Percentiles rank a stretch among this genome's conserved stretches.
Conservation (phyloP, 495 filamentous ascomycete genomes). For the Filosporella fistucella region DNA sequence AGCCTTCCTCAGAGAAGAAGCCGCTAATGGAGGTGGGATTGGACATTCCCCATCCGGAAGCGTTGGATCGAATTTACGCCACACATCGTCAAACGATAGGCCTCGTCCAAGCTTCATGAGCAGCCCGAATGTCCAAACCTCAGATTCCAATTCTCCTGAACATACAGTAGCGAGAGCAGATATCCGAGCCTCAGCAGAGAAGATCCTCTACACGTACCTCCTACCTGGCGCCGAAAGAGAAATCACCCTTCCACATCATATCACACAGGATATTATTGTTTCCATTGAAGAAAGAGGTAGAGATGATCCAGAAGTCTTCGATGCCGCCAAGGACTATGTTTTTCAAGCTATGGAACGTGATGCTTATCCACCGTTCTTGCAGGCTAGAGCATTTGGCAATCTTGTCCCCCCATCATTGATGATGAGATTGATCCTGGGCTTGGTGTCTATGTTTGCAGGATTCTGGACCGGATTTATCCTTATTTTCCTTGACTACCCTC, state of each 20-base stretch:
- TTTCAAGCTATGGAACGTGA: constrained; percentile 99
- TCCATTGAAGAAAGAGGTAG: constrained; percentile 83
- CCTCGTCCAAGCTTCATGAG: constrained; percentile 67
- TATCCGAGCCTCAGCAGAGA: constrained; percentile 89
- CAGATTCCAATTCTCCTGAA: constrained; percentile 70
- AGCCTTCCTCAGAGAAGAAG: constrained; percentile 78
- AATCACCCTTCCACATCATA: constrained; percentile 84
- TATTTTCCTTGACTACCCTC: constrained; percentile 79
- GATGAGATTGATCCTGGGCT: constrained; percentile 76
- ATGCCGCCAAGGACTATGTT: constrained; percentile 96
- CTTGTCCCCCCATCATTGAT: constrained; percentile 84
- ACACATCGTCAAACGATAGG: constrained; percentile 29
- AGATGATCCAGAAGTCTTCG: constrained; percentile 96
- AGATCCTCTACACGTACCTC: constrained; percentile 94
- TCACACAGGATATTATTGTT: constrained; percentile 73
- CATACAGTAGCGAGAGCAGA: constrained; percentile 83
- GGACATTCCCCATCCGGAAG: constrained; percentile 68
- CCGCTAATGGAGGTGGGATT: constrained; percentile 30
- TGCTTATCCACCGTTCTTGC: constrained; percentile 93
- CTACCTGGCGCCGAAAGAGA: constrained; percentile 91
- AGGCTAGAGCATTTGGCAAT: constrained; percentile 91
- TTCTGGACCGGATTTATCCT: constrained; percentile 94
- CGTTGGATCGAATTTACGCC: constrained; percentile 42
- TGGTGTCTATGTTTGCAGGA: constrained; percentile 80
- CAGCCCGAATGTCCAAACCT: constrained; percentile 48